A percentile compares a stretch with the other conserved stretches of the same genome.
phyloP scores from a whole-genome alignment of 768 basidiomycete species.

The Nidularia pulvinata region DNA sequence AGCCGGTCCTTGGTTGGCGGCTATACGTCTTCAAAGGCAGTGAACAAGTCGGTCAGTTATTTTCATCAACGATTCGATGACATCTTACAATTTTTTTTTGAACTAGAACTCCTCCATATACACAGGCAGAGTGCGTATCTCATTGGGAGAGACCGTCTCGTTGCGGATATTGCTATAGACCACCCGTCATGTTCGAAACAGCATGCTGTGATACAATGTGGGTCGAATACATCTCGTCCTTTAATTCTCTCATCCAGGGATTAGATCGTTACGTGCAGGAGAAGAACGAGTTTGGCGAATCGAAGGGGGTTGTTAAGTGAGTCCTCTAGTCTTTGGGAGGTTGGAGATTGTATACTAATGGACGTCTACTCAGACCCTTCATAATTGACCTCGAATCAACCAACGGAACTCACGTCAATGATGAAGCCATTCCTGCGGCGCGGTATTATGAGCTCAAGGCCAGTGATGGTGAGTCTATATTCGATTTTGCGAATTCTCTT shows the following conservation, averaged over 20 bases:
- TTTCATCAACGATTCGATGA: not conserved
- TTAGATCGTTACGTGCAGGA: constrained; percentile 82
- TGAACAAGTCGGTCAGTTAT: constrained; percentile 83
- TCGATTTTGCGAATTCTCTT: not conserved
- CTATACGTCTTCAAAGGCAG: constrained; percentile 97
- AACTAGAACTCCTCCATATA: constrained; percentile 85
- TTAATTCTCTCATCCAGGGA: constrained; percentile 2
- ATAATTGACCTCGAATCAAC: constrained; percentile 99
- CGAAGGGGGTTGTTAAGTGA: constrained; percentile 83
- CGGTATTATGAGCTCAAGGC: constrained; percentile 84
- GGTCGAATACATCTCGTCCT: constrained; percentile 12
- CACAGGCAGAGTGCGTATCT: constrained; percentile 95
- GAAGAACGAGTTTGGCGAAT: constrained; percentile 84
- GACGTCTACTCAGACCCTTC: constrained; percentile 92
- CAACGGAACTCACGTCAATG: constrained; percentile 93
- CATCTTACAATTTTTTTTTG: not conserved
- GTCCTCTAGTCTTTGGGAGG: constrained; percentile 1
- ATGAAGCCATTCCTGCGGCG: constrained; percentile 78
- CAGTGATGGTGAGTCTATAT: constrained; percentile 64
- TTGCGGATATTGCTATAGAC: constrained; percentile 86
- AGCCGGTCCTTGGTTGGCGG: constrained; percentile 88
- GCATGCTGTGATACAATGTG: constrained; percentile 95
- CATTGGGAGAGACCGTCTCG: constrained; percentile 85
- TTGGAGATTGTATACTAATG: too few species aligned
- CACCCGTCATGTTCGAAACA: constrained; percentile 99